phyloP scores from a whole-genome alignment of 768 basidiomycete species.

The Coprinopsis sp. region DNA sequence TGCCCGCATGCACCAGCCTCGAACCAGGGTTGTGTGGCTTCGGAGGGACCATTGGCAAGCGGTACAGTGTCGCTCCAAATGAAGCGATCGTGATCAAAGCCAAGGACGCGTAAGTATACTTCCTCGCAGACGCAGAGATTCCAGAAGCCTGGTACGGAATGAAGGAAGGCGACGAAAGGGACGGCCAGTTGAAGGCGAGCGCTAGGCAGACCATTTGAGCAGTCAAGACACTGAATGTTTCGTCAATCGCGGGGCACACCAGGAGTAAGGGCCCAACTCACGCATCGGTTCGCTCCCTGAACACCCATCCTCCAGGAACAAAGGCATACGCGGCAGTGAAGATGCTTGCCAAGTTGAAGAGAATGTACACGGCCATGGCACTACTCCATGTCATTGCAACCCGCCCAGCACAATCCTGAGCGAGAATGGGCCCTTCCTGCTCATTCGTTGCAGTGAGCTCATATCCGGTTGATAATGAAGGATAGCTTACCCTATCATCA shows the following conservation, averaged over 20 bases:
- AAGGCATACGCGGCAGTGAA: slow-evolving; percentile 91
- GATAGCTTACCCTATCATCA: not conserved
- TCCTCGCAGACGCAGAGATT: slow-evolving; percentile 14
- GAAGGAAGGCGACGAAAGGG: not conserved
- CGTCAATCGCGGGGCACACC: not conserved
- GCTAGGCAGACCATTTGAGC: slow-evolving; percentile 47
- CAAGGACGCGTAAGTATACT: slow-evolving; percentile 30
- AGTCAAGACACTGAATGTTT: slow-evolving; percentile 42
- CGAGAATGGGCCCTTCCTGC: slow-evolving; percentile 1
- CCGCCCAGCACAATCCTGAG: slow-evolving; percentile 20
- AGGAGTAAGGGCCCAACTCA: slow-evolving; percentile 29
- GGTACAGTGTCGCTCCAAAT: slow-evolving; percentile 49
- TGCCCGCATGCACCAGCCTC: slow-evolving; percentile 72
- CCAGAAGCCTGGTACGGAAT: not conserved
- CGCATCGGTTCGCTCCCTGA: slow-evolving; percentile 76
- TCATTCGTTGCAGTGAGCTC: not conserved
- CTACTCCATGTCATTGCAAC: slow-evolving; percentile 48
- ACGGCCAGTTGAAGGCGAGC: slow-evolving; percentile 27
- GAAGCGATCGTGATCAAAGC: slow-evolving; percentile 42
- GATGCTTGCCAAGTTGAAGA: slow-evolving; percentile 64
- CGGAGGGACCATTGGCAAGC: slow-evolving; percentile 45
- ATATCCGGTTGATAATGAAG: not conserved
- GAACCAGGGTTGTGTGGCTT: slow-evolving; percentile 53
- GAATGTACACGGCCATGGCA: slow-evolving; percentile 55
- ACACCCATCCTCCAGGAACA: slow-evolving; percentile 70